Evolutionary conservation across 371 early-diverging fungal genomes (phyloP).

Genomic region (Batkoa obscura): DNA sequence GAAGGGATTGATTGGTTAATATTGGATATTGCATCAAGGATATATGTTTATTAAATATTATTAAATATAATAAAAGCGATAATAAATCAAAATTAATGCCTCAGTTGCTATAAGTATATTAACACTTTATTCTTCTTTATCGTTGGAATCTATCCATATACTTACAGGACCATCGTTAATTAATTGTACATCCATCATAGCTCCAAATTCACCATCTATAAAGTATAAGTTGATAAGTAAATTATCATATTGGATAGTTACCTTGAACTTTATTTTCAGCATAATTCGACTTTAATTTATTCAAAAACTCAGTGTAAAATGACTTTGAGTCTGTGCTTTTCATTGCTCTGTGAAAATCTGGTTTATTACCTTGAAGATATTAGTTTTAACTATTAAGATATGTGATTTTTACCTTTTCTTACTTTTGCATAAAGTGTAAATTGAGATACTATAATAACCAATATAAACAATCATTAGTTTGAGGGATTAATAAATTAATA

Average conservation of each 20-base stretch:
- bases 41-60: constrained; percentile 20
- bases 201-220: constrained; percentile 57
- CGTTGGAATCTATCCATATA: constrained; percentile 43
- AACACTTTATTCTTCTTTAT: constrained; percentile 9
- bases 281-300: constrained; percentile 39
- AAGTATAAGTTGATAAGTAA: background rate
- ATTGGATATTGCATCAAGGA: constrained; percentile 68
- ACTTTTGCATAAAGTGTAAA: constrained; percentile 64
- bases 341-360: constrained; percentile 80
- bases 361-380: constrained; percentile 38
- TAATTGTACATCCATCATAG: constrained; percentile 72
- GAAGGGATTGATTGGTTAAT: constrained; percentile 89
- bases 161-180: constrained; percentile 78
- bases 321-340: constrained; percentile 35
- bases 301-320: constrained; percentile 52
- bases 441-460: constrained; percentile 41
- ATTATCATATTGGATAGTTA: constrained; percentile 9
- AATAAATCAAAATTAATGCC: background rate
- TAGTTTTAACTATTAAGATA: background rate
- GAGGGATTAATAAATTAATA: background rate
- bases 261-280: constrained; percentile 43
- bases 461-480: background rate
- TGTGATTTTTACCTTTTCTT: constrained; percentile 28
- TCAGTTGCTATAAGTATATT: too few relatives aligned
- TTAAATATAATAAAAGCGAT: background rate